Conservation (phyloP, 805 yeast species). For the Ogataea saltuana region DNA sequence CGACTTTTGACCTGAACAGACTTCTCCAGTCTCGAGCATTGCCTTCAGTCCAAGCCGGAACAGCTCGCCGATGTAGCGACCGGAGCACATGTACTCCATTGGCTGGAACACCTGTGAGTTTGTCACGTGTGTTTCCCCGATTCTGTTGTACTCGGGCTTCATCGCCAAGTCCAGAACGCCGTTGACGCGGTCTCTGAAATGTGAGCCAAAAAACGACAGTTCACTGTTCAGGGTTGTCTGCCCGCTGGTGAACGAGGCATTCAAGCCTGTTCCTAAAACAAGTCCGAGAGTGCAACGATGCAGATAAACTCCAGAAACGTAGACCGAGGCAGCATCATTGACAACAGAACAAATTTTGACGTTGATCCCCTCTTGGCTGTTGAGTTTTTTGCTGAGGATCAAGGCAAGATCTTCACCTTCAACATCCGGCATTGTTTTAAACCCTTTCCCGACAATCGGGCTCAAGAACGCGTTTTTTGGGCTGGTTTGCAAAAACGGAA, state of each 20-base stretch:
- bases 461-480: conserved; percentile 47
- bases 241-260: conserved; percentile 46
- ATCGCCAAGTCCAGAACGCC: conserved; percentile 43
- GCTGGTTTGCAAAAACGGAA: conserved; percentile 47
- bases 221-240: conserved; percentile 48
- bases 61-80: conserved; percentile 57
- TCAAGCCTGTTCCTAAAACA: conserved; percentile 71
- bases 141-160: conserved; percentile 18
- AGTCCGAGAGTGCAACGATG: conserved; percentile 47
- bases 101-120: conserved; percentile 46
- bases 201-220: conserved; percentile 53
- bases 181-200: conserved; percentile 38
- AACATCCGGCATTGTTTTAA: conserved; percentile 44
- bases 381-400: conserved; percentile 39
- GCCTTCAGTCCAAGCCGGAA: conserved; percentile 45
- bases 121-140: conserved; percentile 1
- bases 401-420: conserved; percentile 42
- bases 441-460: conserved; percentile 61
- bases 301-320: conserved; percentile 48
- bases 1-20: conserved; percentile 10
- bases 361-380: conserved; percentile 30
- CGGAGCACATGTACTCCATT: conserved; percentile 53
- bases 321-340: conserved; percentile 67
- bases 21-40: conserved; percentile 26
- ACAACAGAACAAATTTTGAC: conserved; percentile 48